Base-by-base conservation (phyloP, 192 early-diverging fungal species). In the Entrophospora sp. region DNA sequence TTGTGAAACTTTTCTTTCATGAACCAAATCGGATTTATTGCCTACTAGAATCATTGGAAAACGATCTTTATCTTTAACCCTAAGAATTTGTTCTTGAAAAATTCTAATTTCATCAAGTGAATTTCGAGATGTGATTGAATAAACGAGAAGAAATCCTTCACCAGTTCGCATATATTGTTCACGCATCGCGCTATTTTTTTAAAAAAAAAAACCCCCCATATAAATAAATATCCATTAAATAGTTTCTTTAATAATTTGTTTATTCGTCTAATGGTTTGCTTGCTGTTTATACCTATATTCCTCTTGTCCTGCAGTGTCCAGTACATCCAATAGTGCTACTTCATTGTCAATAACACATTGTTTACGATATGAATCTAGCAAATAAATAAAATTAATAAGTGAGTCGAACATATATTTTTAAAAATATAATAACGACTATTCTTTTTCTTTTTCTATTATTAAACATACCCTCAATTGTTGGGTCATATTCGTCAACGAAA, bases 121-220 rank as follows among this genome's bases (percentile, higher is more conserved):
- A 67, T 87, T 82, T 40, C 93, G 85, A 24, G 93, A 90, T 53
- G 90, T 94, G 68, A 96, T 95, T 57, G 85, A 88, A 77, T 95
- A 98, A 12, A 94, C 91, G 6, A 96, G 78, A 44, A 98, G 70
- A 69, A 98, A 98, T 12, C 92, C 96, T 74, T 98, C 94, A 40
- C 95, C 94, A 56, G 91, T 89, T 14, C 92, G 87, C 82, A 96
- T 96, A 83, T 94, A 98, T 75, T 98, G 93, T 74, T 98, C 96
- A 25, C 94, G 82, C 79, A 98, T 89, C 5, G 89, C 89, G 68
- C 83, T 86, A 76, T 42, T 62, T 9, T 66, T n/a, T n/a, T n/a
- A n/a, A n/a, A n/a, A n/a, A n/a, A n/a, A n/a, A n/a, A n/a, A n/a
- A n/a, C n/a, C n/a, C n/a, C n/a, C n/a, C n/a, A n/a, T n/a, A n/a